Evolutionary conservation across 139 green algal species (phyloP), one percentile per base, ranked within the genome.

Genomic region (Haematococcus lacustris): DNA sequence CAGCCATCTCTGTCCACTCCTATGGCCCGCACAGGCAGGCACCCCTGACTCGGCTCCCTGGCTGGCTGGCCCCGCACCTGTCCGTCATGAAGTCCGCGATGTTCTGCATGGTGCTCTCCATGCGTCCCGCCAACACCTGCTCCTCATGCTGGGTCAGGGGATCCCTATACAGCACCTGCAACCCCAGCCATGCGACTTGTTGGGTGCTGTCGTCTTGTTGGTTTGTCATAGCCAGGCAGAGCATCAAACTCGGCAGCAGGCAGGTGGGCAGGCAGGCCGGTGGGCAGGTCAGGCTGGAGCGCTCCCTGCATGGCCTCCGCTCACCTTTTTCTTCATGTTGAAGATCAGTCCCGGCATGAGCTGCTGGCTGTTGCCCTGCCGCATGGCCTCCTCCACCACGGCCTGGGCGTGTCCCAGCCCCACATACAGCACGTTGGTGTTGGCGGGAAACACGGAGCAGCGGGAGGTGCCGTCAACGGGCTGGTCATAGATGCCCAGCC

Each of bases 21-120:
- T n/a, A n/a, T n/a, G n/a, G n/a, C n/a, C n/a, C n/a, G n/a, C n/a
- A n/a, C n/a, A n/a, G n/a, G n/a, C n/a, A n/a, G n/a, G n/a, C n/a
- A n/a, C n/a, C n/a, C n/a, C n/a, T n/a, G n/a, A n/a, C 4, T 3
- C 37, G 47, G 6, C 17, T 50, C n/a, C n/a, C n/a, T n/a, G n/a
- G n/a, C n/a, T n/a, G n/a, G n/a, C n/a, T n/a, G n/a, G n/a, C n/a
- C 37, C 3, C 63, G 3, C 71, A 74, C 69, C 43, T 74, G 69
- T 74, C 61, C 32, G 71, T 75, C 74, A 96, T 79, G 78, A 76
- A 89, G 85, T 97, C 92, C 51, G 91, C 92, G 66, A 97, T 75
- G 78, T 96, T 95, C 83, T 93, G 86, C 95, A 99, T 99, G 34
- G 95, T 98, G 86, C 91, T 97, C 81, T 99, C 95, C 80, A 99